Evolutionary conservation across 2,329 filamentous ascomycete species (phyloP).

Genomic region (Cephalotrichum gorgonifer): DNA sequence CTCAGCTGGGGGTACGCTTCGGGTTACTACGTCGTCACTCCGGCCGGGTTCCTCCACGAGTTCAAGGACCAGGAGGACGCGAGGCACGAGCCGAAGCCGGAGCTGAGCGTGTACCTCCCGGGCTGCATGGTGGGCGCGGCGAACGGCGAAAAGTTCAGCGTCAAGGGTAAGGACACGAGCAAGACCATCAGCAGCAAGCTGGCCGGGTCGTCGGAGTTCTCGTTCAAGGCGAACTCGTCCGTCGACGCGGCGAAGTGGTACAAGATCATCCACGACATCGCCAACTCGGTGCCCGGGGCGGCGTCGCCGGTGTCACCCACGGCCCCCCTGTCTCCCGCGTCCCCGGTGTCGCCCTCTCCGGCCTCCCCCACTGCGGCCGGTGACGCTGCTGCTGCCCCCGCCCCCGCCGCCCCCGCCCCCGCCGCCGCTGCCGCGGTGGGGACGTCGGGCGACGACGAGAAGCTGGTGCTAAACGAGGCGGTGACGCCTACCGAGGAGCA

Average conservation of each 20-base stretch:
- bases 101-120: conserved; percentile 83
- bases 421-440: conserved; percentile 10
- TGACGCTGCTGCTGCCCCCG: conserved; percentile 1
- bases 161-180: conserved; percentile 89
- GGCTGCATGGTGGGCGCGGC: conserved; percentile 69
- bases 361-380: no score
- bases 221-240: conserved; percentile 78
- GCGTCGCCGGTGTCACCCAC: conserved; percentile 18
- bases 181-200: conserved; percentile 74
- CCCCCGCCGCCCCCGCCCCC: conserved; percentile 6
- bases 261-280: conserved; percentile 54
- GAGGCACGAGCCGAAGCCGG: conserved; percentile 64
- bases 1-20: conserved; percentile 66
- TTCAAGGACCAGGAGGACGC: conserved; percentile 83
- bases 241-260: conserved; percentile 80
- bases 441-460: neutral
- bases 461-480: neutral
- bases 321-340: conserved; percentile 17
- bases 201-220: conserved; percentile 66
- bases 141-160: conserved; percentile 74
- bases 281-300: conserved; percentile 29
- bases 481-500: neutral
- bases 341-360: neutral
- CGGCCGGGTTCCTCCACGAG: conserved; percentile 82
- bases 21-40: conserved; percentile 83